Base-by-base conservation (phyloP, 2,329 filamentous ascomycete species). In the Dactylellina parvicollis region DNA sequence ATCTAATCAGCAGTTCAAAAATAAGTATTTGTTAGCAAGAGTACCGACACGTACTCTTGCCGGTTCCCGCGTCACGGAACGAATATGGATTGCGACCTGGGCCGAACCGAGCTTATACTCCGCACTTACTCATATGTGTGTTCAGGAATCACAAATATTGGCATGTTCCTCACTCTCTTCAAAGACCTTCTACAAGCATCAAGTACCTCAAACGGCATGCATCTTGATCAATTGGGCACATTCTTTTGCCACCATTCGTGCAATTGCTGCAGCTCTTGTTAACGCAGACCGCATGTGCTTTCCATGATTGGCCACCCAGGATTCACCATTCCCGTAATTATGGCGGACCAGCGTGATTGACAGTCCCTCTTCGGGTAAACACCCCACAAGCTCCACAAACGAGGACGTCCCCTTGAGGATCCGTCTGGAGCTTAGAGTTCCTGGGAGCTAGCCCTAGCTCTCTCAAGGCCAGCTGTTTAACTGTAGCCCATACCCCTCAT, bases 381-480 rank as follows among this genome's bases (percentile, higher is more conserved):
- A 8, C 52, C 36, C 36, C 52, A 42, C 36, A 38, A 38, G 32
- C 52, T 57, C 52, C 52, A n/a, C 52, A 26, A 52, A 52, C 18
- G 18, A 38, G 10, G n/a, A 20, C 32, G 30, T 55, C 28, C 30
- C 36, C 36, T 20, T 32, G 22, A n/a, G 14, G 40, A 5, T 14
- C 20, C 14, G 20, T 44, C 18, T 22, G 10, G n/a, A 50, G 42
- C 57, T 62, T 52, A 50, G 57, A 62, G 57, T 62, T 62, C 52
- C 42, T 49, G 18, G 42, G 34, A 34, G 42, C 42, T 42, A 38
- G 52, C 52, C 42, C 52, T 14, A 32, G 22, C 22, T 40, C 38
- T 44, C n/a, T 28, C 38, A 42, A 42, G 32, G 52, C 40, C 52
- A 56, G 52, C 52, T 18, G 30, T 56, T 22, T 24, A 40, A 42